phyloP scores from a whole-genome alignment of 108 stramenopile genomes.

The Cylindrotheca closterium region DNA sequence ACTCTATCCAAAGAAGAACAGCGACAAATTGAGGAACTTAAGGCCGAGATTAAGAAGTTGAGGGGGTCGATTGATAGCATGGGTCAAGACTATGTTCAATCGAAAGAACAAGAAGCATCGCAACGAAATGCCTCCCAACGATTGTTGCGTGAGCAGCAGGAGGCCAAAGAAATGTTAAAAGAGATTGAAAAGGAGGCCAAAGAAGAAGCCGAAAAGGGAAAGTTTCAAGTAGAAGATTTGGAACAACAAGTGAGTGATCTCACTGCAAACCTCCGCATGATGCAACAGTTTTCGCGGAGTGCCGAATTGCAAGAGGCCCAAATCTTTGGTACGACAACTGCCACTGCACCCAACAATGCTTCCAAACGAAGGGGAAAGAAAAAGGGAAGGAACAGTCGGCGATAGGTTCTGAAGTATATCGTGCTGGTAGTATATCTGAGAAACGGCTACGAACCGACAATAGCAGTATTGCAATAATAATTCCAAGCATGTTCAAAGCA shows the following conservation, averaged over 20 bases:
- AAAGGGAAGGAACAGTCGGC: conserved; percentile 40
- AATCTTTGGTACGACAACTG: conserved; percentile 67
- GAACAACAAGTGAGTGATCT: conserved; percentile 84
- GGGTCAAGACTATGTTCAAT: conserved; percentile 50
- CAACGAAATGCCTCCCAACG: conserved; percentile 56
- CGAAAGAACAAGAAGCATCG: conserved; percentile 69
- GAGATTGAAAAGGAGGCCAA: conserved; percentile 64
- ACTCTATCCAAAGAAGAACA: conserved; percentile 55
- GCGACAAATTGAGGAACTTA: conserved; percentile 53
- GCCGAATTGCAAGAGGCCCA: conserved; percentile 72
- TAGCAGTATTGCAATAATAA: background rate
- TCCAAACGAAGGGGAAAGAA: conserved; percentile 43
- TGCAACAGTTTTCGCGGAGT: conserved; percentile 62
- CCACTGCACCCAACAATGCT: conserved; percentile 26
- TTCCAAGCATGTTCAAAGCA: background rate
- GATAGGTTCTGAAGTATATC: conserved; percentile 6
- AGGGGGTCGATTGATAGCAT: conserved; percentile 46
- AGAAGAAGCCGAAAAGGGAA: conserved; percentile 44
- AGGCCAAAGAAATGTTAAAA: conserved; percentile 65
- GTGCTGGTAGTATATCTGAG: background rate
- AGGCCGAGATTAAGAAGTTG: conserved; percentile 40
- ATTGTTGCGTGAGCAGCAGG: conserved; percentile 68
- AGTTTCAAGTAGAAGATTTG: conserved; percentile 64
- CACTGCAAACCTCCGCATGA: conserved; percentile 70
- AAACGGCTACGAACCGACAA: background rate